Base-by-base conservation (phyloP, 2,329 filamentous ascomycete genomes). In the Fusarium coffeatum region DNA sequence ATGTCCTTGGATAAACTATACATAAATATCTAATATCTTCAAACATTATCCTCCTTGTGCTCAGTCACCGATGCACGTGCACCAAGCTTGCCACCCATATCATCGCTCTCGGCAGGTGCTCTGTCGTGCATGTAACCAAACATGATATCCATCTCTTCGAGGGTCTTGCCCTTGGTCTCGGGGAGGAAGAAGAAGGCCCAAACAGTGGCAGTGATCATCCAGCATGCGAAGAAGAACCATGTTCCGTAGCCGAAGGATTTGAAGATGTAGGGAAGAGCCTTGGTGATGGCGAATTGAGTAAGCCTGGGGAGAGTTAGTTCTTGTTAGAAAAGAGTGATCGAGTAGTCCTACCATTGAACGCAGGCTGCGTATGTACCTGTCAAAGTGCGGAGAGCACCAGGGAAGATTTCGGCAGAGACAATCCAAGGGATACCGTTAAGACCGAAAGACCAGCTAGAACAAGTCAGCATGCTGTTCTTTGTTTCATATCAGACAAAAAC, bases 201-300 rank as follows among this genome's bases (percentile, higher is more conserved):
- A 27, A 84, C 59, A 12, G 81, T 78, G 8, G 84, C 83, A 13
- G 81, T 72, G 9, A 87, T 76, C 79, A 87, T 86, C 72, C 84
- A 81, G 4, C 80, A 80, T 1, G 84, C 86, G 66, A 88, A 88
- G 78, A 88, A 87, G 76, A 87, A 87, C 80, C 85, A 88, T 3
- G 84, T 85, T 8, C 86, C 86, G 70, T 83, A 87, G 23, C 79
- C 78, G 12, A 84, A 76, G 1, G 78, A 78, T 43, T 74, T 78
- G 65, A 84, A 81, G 46, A 85, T 84, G 62, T 83, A 84, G 0
- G 82, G 82, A 3, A 83, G 73, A 0, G 82, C 77, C 59, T 83
- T 83, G 12, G 81, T 82, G 56, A 84, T 81, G 60, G 78, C 76
- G 54, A 84, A 83, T 43, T 83, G 81, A 6, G 77, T 78, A n/a